Evolutionary conservation across 371 early-diverging fungal species (phyloP), one percentile per base, ranked within the genome.

Genomic region (Quaeritorhiza haematococci): DNA sequence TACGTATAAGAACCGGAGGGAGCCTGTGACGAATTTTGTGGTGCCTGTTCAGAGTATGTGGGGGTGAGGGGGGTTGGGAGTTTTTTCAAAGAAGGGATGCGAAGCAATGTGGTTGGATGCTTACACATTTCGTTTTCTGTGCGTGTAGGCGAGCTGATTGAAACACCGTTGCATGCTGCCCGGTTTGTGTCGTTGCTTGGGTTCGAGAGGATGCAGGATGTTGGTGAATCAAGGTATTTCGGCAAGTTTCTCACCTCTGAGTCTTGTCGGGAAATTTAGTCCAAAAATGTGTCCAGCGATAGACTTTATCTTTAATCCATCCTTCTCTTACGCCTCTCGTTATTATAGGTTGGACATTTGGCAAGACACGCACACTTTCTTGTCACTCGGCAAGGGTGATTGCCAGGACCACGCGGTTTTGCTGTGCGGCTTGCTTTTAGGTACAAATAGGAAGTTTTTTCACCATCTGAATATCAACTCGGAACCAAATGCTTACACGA

Each of bases 131-230:
- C 35, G 10, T 35, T 24, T 4, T 28, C 43, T 24, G 15, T 41
- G 6, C 13, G n/a, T 42, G 7, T 19, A 60, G 60, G 52, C 32
- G 38, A 58, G 6, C 62, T 51, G 50, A 47, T 71, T 21, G 63
- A 66, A 51, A 67, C 45, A 17, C 59, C 69, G 17, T 57, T 58
- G 17, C 72, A 72, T 32, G 72, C 72, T 8, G 66, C 62, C 3
- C 64, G 71, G 1, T 64, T 71, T 50, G 68, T 71, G n/a, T 67
- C 71, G 19, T 58, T 71, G 21, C 10, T 71, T 7, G 51, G 34
- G 13, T 24, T 48, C 19, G 59, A 60, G 7, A 58, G 59, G 28
- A 46, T 5, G 15, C 55, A 54, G 41, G 48, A 57, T 0, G 41
- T 68, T 17, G 68, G 68, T 15, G 54, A 41, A 19, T 33, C 64